phyloP scores from a whole-genome alignment of 495 filamentous ascomycete species.

The Aspergillus ellipticus region DNA sequence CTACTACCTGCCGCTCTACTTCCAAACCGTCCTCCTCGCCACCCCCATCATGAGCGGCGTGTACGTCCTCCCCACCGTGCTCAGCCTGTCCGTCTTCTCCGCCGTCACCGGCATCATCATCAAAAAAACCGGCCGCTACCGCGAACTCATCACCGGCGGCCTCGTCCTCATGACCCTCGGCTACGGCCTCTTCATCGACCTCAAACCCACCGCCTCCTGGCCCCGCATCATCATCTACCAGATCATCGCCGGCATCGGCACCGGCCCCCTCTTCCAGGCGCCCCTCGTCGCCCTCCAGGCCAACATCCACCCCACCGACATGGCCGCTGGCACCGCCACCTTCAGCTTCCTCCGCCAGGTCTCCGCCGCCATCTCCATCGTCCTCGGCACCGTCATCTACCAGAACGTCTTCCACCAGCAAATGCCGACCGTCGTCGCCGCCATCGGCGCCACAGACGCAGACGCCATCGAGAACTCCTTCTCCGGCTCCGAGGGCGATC shows the following conservation, averaged over 20 bases:
- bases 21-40: conserved; percentile 70
- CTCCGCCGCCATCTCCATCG: conserved; percentile 49
- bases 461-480: conserved; percentile 39
- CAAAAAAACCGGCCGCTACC: conserved; percentile 60
- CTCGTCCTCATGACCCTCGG: conserved; percentile 52
- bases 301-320: conserved; percentile 46
- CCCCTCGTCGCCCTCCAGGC: conserved; percentile 58
- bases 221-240: conserved; percentile 51
- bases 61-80: conserved; percentile 70
- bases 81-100: conserved; percentile 66
- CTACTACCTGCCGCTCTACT: conserved; percentile 78
- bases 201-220: conserved; percentile 46
- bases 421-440: conserved; percentile 29
- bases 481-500: conserved; percentile 55
- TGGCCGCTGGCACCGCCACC: conserved; percentile 50
- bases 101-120: conserved; percentile 64
- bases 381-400: conserved; percentile 55
- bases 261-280: conserved; percentile 56
- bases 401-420: conserved; percentile 51
- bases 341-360: conserved; percentile 52
- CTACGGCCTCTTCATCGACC: conserved; percentile 49
- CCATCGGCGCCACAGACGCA: conserved; percentile 32
- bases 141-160: conserved; percentile 47
- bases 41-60: conserved; percentile 73
- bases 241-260: conserved; percentile 50